Conservation (phyloP, 2,329 filamentous ascomycete species). For the Alternaria tenuissima region DNA sequence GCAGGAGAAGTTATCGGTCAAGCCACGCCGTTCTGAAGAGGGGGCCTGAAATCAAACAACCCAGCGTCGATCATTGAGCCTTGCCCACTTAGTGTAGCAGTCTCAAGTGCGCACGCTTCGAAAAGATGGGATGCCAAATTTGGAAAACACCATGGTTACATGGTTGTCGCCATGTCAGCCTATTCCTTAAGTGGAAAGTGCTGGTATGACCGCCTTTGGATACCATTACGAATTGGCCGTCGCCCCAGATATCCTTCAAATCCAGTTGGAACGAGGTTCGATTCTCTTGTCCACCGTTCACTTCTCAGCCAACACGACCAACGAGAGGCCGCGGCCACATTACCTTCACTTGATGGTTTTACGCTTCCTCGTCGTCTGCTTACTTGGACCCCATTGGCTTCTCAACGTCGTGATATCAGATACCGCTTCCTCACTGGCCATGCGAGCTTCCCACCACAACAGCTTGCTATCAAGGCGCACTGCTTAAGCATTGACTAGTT, state of each 20-base stretch:
- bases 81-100: neutral
- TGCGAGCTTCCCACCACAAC: neutral
- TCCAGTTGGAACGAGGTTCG: neutral
- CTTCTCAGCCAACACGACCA: neutral
- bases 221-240: neutral
- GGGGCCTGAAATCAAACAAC: neutral
- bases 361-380: neutral
- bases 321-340: neutral
- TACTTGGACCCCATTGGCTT: neutral
- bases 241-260: neutral
- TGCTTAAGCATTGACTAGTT: neutral
- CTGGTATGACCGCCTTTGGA: neutral
- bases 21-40: neutral
- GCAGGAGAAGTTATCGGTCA: neutral
- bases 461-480: neutral
- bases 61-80: neutral
- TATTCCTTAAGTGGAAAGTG: neutral
- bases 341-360: neutral
- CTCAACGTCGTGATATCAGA: neutral
- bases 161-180: neutral
- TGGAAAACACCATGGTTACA: neutral
- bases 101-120: neutral
- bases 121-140: neutral
- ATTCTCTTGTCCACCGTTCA: neutral
- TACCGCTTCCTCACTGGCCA: neutral